Conservation (phyloP, 208 protist species). For the Trypanosoma mega region DNA sequence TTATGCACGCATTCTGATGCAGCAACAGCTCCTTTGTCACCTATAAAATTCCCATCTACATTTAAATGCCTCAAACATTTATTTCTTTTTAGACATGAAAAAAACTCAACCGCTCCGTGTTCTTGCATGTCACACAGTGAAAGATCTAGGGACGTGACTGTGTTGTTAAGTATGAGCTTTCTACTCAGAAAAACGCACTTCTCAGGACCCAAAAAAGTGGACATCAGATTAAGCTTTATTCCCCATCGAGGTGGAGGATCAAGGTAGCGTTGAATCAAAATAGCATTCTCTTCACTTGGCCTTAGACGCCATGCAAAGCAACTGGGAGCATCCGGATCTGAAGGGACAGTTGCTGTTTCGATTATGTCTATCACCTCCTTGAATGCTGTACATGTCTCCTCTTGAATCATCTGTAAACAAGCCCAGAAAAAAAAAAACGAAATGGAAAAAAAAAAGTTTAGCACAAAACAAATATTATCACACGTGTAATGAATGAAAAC, state of each 20-base stretch:
- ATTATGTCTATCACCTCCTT: neutral
- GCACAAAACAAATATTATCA: no score
- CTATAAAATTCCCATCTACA: conserved; percentile 51
- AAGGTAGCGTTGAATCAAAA: conserved; percentile 29
- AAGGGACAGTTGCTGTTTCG: neutral
- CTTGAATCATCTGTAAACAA: neutral
- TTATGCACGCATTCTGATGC: conserved; percentile 38
- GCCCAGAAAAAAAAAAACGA: neutral
- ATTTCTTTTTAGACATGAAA: conserved; percentile 42
- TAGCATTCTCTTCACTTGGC: conserved; percentile 48
- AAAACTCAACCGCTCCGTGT: conserved; percentile 39
- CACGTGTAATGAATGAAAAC: no score
- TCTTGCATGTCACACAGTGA: conserved; percentile 60
- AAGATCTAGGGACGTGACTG: conserved; percentile 50
- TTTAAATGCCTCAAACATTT: conserved; percentile 43
- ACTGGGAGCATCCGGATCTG: conserved; percentile 28
- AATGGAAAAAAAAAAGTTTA: neutral
- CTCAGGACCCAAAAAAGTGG: conserved; percentile 41
- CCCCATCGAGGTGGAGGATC: conserved; percentile 60
- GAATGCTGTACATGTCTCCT: neutral
- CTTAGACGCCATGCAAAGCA: conserved; percentile 33
- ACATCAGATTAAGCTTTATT: conserved; percentile 47
- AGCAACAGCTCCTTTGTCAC: conserved; percentile 47
- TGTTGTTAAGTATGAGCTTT: conserved; percentile 52
- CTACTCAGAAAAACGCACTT: conserved; percentile 38